A percentile compares a stretch with the other conserved stretches of the same genome.
Conservation (phyloP, 2,329 filamentous ascomycete genomes). For the Diplodia sapinea region DNA sequence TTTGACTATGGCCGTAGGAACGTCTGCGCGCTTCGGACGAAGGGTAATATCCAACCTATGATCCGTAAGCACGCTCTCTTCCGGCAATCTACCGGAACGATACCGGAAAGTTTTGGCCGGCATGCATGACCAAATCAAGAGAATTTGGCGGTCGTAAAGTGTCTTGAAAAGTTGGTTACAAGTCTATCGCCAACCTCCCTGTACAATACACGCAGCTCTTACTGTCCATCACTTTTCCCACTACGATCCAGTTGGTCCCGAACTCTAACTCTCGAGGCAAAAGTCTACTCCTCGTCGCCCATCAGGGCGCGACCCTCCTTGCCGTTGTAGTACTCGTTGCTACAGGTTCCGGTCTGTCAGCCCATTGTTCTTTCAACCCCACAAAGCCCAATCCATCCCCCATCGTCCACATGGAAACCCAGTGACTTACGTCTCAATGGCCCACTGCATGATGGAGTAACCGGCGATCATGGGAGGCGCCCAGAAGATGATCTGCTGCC, state of each 20-base stretch:
- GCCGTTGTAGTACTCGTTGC: slow-evolving; percentile 82
- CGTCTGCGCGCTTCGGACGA: neutral
- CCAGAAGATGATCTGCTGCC: slow-evolving; percentile 86
- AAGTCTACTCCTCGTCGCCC: slow-evolving; percentile 45
- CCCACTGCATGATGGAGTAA: slow-evolving; percentile 90
- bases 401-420: neutral
- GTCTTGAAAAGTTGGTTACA: slow-evolving; percentile 26
- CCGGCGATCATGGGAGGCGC: slow-evolving; percentile 76
- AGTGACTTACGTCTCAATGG: slow-evolving; percentile 70
- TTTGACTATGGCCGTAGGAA: neutral
- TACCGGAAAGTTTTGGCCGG: neutral
- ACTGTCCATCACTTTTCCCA: neutral
- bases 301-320: slow-evolving; percentile 70
- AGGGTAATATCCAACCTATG: neutral
- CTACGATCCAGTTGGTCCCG: neutral
- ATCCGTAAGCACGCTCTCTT: neutral
- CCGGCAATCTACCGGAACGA: no score
- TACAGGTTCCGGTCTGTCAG: slow-evolving; percentile 43
- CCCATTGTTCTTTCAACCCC: neutral
- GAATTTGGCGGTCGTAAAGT: neutral
- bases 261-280: neutral
- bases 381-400: neutral
- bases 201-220: slow-evolving; percentile 27
- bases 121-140: neutral
- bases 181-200: slow-evolving; percentile 22